Evolutionary conservation across 2,329 filamentous ascomycete species (phyloP), one percentile per base, ranked within the genome.

Genomic region (Exophiala spinifera): DNA sequence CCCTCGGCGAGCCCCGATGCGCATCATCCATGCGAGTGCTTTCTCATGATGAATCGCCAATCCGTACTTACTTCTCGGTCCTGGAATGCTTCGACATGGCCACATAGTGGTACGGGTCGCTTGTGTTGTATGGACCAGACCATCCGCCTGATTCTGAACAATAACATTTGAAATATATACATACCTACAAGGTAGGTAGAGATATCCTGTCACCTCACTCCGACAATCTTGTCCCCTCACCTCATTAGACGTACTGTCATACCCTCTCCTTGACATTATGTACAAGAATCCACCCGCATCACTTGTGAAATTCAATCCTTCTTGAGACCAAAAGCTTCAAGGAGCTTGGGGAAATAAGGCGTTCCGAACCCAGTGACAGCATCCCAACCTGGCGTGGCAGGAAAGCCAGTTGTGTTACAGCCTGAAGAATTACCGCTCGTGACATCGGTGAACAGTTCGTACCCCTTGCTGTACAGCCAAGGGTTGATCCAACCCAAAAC

Each of bases 321-420:
- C 40, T 43, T 49, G 47, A 56, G 43, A n/a, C 57, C 57, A 47
- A 56, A 60, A n/a, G 28, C 46, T 31, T 60, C 53, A 15, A 60
- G 53, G 5, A 60, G 53, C n/a, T 56, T 56, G 4, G 57, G 57
- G 4, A 60, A 39, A 31, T 56, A 60, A 25, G 67, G 67, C 3
- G 66, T 70, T 4, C 68, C 68, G 28, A 67, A 55, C 11, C 67
- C 68, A 4, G 66, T 68, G 11, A 69, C 68, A 1, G 68, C 67
- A 62, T 70, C 68, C 68, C 68, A 70, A 7, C 68, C 68, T 33
- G 51, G 33, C 3, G 64, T 61, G 14, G 63, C 62, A 23, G 61
- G 58, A 55, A 70, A 70, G 5, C 68, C 68, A 3, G 60, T 51
- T 1, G 66, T 67, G 15, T 67, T 66, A 56, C 68, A 70, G 0